Conservation (phyloP, 371 early-diverging fungal genomes). For the Chytridiales sp. region DNA sequence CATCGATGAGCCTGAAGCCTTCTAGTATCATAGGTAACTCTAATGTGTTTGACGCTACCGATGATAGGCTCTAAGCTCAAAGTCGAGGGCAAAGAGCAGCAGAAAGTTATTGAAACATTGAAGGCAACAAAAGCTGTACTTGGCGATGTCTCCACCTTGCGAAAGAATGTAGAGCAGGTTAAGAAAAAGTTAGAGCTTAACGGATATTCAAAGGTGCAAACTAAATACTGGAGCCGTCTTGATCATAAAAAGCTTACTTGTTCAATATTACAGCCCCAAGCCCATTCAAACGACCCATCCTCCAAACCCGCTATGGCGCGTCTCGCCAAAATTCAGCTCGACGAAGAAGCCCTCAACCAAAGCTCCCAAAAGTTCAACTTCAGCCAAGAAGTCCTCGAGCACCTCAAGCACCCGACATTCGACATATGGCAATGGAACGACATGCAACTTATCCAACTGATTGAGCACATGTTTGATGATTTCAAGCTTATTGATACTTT, state of each 20-base stretch:
- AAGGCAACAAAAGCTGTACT: slow-evolving; percentile 22
- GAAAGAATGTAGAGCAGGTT: slow-evolving; percentile 17
- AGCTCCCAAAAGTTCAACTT: slow-evolving; percentile 25
- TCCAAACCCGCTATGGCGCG: slow-evolving; percentile 28
- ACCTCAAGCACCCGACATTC: slow-evolving; percentile 48
- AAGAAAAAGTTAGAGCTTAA: slow-evolving; percentile 3
- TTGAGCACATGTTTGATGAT: slow-evolving; percentile 50
- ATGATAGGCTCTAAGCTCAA: background rate
- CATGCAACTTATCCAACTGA: slow-evolving; percentile 37
- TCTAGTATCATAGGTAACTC: too few species aligned
- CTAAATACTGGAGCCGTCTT: background rate
- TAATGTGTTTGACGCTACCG: background rate
- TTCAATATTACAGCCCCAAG: slow-evolving; percentile 16
- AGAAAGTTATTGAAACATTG: slow-evolving; percentile 16
- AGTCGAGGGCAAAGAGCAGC: background rate
- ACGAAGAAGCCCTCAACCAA: slow-evolving; percentile 1
- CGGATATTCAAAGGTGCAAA: background rate
- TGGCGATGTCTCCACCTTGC: slow-evolving; percentile 19
- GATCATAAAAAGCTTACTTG: background rate
- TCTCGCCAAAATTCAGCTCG: slow-evolving; percentile 12
- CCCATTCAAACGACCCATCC: slow-evolving; percentile 20
- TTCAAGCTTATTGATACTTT: slow-evolving; percentile 38
- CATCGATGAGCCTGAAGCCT: background rate
- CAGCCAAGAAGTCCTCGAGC: slow-evolving; percentile 26
- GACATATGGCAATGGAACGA: slow-evolving; percentile 50